Evolutionary conservation across 78 protist genomes (phyloP), one percentile per base, ranked within the genome.

Genomic region (Dictyostelium citrinum): DNA sequence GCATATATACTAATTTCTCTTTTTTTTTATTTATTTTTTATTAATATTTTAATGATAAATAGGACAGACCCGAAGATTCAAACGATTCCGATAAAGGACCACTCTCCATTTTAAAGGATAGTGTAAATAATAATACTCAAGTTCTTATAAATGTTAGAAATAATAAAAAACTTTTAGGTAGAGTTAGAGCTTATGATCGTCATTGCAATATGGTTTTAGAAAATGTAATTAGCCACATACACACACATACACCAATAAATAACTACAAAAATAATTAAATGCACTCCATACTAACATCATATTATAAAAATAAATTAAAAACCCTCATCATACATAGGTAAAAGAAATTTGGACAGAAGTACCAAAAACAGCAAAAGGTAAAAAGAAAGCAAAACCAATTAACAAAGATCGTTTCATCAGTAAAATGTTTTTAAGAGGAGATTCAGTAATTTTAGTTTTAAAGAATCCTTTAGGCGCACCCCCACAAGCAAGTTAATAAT

Each of bases 181-280:
- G 98, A 3, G 99, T 99, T 22, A 95, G 96, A 94, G 99, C 99
- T 11, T 99, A 98, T 43, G 99, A 99, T 74, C 93, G 99, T 14
- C 99, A 99, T 93, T 98, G 98, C 95, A 99, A 99, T 92, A 97
- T 99, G 99, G 99, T 99, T 41, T 90, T 99, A 39, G 99, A 99
- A 82, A 92, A 98, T 67, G 99, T 96, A 39, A 64, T 37, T 37
- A 31, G 3, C 1, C 7, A n/a, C 0, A 37, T n/a, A n/a, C n/a
- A n/a, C n/a, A n/a, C n/a, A n/a, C n/a, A n/a, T n/a, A n/a, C n/a
- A n/a, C n/a, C n/a, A n/a, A n/a, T 96, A 39, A 64, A 37, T 37
- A 31, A 9, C 1, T 16, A n/a, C 0, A 37, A n/a, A n/a, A n/a
- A n/a, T n/a, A n/a, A n/a, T n/a, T n/a, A n/a, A n/a, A n/a, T n/a